A percentile compares a stretch with the other conserved stretches of the same genome.
These are phyloP conservation scores for Brachypodium distachyon DNA, from an alignment of 202 grass and related monocot species.

Conservation along the genomic window DNA sequence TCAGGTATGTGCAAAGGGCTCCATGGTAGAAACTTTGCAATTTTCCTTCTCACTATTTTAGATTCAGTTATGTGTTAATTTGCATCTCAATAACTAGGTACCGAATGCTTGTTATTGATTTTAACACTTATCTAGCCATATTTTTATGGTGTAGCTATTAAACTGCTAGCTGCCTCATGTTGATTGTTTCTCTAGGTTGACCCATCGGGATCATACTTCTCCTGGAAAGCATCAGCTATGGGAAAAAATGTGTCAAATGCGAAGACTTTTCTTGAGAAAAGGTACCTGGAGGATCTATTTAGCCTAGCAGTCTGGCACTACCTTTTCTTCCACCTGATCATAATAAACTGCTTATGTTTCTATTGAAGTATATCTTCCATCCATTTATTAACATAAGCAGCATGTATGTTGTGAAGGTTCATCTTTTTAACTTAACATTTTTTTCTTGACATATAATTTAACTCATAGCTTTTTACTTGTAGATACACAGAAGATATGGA, in stretches of 20 bases:
- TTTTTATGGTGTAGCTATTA: background rate
- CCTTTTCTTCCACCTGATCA: background rate
- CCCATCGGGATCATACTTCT: slow-evolving; percentile 96
- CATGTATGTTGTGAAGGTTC: background rate
- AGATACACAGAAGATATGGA: slow-evolving; percentile 99
- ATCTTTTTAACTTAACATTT: background rate
- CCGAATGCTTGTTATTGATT: background rate
- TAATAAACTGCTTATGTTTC: background rate
- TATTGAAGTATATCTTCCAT: background rate
- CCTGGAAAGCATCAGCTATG: slow-evolving; percentile 99
- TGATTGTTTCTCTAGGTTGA: slow-evolving; percentile 63
- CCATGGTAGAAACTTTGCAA: background rate
- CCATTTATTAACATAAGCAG: background rate
- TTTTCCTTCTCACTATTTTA: background rate
- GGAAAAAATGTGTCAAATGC: slow-evolving; percentile 99
- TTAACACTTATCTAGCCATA: slow-evolving; percentile 1
- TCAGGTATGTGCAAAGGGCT: slow-evolving; percentile 48
- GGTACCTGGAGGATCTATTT: slow-evolving; percentile 27
- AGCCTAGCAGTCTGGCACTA: background rate
- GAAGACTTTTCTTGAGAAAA: slow-evolving; percentile 97
- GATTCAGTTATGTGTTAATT: background rate
- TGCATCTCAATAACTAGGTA: background rate
- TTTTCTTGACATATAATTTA: background rate
- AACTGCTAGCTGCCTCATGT: background rate
- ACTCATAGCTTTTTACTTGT: background rate